Percentiles rank a stretch among this genome's conserved stretches.
Evolutionary conservation across 768 basidiomycete genomes (phyloP).

Genomic region (Lentinus tigrinus): DNA sequence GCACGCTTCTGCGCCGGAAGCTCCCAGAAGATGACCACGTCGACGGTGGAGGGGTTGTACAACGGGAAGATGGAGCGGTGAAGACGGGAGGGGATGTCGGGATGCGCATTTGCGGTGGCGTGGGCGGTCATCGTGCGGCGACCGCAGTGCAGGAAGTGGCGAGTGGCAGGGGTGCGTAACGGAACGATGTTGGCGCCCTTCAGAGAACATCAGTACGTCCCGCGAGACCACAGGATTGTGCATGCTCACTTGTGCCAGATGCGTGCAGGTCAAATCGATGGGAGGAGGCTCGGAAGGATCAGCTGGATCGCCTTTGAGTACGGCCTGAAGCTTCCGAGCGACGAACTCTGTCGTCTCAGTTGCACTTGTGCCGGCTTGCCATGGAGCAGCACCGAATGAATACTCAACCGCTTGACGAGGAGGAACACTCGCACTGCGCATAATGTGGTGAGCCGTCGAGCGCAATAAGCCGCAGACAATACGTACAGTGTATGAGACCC

Average conservation of each 20-base stretch:
- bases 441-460: neutral
- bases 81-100: constrained; percentile 53
- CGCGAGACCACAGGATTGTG: neutral
- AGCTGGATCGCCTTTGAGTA: constrained; percentile 48
- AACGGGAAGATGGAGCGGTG: constrained; percentile 74
- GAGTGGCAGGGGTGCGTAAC: constrained; percentile 30
- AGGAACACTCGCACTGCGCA: constrained; percentile 3
- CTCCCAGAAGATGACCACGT: constrained; percentile 77
- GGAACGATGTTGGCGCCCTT: constrained; percentile 18
- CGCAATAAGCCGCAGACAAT: neutral
- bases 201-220: neutral
- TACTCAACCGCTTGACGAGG: constrained; percentile 50
- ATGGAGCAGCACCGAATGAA: constrained; percentile 41
- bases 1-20: constrained; percentile 56
- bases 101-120: constrained; percentile 40
- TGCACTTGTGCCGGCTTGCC: constrained; percentile 37
- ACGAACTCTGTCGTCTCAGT: constrained; percentile 51
- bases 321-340: constrained; percentile 43
- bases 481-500: constrained; percentile 44
- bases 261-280: constrained; percentile 50
- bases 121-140: constrained; percentile 44
- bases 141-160: constrained; percentile 50
- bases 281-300: constrained; percentile 47
- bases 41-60: constrained; percentile 68
- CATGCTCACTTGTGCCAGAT: constrained; percentile 43